Evolutionary conservation across 257 asterid genomes (phyloP), one percentile per base, ranked within the genome.

Genomic region (Jacaranda mimosifolia): DNA sequence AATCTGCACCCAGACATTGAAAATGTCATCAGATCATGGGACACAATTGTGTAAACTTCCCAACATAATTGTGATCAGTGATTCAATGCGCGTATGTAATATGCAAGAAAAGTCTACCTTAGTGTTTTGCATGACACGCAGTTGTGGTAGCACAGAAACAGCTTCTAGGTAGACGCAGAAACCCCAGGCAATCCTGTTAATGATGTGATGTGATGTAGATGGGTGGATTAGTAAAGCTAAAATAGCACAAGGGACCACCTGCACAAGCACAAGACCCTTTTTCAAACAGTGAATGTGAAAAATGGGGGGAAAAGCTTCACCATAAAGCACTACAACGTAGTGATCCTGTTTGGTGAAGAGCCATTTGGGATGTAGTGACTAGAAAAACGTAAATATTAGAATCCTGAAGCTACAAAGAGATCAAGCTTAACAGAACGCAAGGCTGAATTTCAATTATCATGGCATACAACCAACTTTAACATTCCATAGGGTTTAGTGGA

Each of bases 141-240:
- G 83, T 71, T 89, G 96, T 48, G 96, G 96, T 70, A 91, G 85
- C 69, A 91, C 92, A 0, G 96, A 89, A 81, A 89, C 92, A 74
- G 94, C 96, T 79, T 91, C 96, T 68, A 91, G 84, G 85, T 91
- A 91, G 55, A 91, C 96, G 79, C 94, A 89, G 83, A 89, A 91
- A 82, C 94, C 96, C 96, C 96, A 91, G 48, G 85, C 74, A 46
- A 91, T 84, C 84, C 92, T 86, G 79, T 89, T 91, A 51, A 87
- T 10, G 63, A 89, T 55, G 84, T 89, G 85, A 76, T 91, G 96
- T 4, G 90, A 83, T 53, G 94, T 91, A 18, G 94, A 81, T 62
- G 96, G 96, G 70, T 91, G 96, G 74, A 91, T 86, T 9, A 87
- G 46, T 39, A 91, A 53, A 49, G 92, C 96, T 77, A 89, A 89